Conservation (phyloP, 441 rosid species). For the Erysimum pusillum region DNA sequence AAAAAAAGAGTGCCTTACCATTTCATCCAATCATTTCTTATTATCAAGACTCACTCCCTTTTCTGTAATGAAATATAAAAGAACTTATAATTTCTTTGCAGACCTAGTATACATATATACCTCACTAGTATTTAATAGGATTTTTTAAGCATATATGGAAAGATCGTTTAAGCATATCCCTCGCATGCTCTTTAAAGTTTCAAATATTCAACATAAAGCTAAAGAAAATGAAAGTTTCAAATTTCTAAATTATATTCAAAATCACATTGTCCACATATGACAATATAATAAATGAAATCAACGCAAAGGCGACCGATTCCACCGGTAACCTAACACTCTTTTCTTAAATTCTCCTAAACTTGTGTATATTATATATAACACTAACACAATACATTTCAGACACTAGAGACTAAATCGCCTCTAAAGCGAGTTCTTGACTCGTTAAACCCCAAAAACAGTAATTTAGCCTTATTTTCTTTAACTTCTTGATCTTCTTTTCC, state of each 20-base stretch:
- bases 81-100: neutral
- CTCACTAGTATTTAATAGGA: neutral
- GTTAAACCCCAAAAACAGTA: neutral
- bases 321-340: constrained; percentile 43
- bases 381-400: constrained; percentile 19
- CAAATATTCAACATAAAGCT: constrained; percentile 28
- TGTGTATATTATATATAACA: constrained; percentile 19
- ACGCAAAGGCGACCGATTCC: constrained; percentile 43
- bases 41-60: neutral
- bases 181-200: constrained; percentile 33
- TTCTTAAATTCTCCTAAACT: constrained; percentile 34
- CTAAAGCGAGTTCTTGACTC: constrained; percentile 20
- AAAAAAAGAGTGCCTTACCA: neutral
- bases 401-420: constrained; percentile 29
- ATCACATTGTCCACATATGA: constrained; percentile 26
- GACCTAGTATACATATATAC: too few species aligned
- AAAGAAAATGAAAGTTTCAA: constrained; percentile 19
- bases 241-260: neutral
- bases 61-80: neutral
- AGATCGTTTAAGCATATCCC: constrained; percentile 22
- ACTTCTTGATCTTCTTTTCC: neutral
- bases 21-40: neutral
- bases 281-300: constrained; percentile 9
- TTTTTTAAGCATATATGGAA: neutral
- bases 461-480: neutral